A percentile compares a stretch with the other conserved stretches of the same genome.
Evolutionary conservation across 1,284 basidiomycete genomes (phyloP).

Genomic region (Ustilago bromivora): DNA sequence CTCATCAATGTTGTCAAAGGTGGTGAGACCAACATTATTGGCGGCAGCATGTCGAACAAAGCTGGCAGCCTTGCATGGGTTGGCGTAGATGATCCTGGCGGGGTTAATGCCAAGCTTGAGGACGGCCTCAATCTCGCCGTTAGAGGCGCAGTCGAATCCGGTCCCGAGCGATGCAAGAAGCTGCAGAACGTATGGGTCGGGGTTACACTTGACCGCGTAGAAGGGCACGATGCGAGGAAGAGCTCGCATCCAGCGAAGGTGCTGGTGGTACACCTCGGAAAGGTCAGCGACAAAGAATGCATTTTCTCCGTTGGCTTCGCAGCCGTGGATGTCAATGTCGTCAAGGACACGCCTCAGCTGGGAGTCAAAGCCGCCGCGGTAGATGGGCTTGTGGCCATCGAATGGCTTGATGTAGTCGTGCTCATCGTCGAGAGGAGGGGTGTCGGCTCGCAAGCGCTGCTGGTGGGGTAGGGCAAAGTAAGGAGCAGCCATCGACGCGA

Average conservation of each 20-base stretch:
- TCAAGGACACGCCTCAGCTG: constrained; percentile 59
- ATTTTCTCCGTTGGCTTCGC: constrained; percentile 80
- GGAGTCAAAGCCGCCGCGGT: constrained; percentile 52
- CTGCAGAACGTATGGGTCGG: constrained; percentile 91
- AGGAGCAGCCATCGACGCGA: constrained; percentile 46
- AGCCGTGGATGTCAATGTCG: constrained; percentile 70
- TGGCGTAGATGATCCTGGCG: constrained; percentile 91
- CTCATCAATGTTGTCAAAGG: constrained; percentile 98
- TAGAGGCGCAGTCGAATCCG: constrained; percentile 98
- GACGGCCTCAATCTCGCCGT: constrained; percentile 89
- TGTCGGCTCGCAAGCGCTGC: constrained; percentile 48
- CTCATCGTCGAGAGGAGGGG: constrained; percentile 53
- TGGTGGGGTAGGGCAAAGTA: constrained; percentile 44
- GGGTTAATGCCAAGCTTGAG: constrained; percentile 76
- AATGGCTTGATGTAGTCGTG: constrained; percentile 48
- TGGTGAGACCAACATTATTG: constrained; percentile 88
- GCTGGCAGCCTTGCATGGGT: constrained; percentile 96
- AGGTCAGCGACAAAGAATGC: constrained; percentile 98
- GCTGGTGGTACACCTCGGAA: constrained; percentile 86
- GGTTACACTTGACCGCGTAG: constrained; percentile 94
- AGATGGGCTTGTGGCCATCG: constrained; percentile 56
- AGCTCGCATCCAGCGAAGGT: constrained; percentile 83
- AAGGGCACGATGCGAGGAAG: constrained; percentile 86
- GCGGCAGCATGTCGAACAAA: constrained; percentile 88
- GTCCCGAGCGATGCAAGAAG: constrained; percentile 88